Evolutionary conservation across 177 flowering plant genomes (phyloP), one percentile per base, ranked within the genome.

Genomic region (Vitis hybrid): DNA sequence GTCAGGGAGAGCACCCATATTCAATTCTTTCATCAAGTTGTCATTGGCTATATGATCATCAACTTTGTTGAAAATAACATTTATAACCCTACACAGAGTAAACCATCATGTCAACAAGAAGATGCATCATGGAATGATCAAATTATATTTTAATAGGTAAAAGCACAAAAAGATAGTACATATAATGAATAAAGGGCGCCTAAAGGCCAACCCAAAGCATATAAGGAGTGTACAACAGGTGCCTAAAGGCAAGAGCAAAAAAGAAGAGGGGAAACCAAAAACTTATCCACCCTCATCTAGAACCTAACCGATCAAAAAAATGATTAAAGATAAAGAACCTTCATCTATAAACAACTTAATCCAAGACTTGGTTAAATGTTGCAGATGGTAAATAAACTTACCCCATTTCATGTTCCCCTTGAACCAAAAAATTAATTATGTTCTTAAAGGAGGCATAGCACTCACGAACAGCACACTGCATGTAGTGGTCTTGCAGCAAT

Each of bases 381-480:
- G 15, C 7, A 69, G 7, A 11, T 27, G 8, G 55, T 6, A 59
- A 46, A 7, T 56, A 49, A 54, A 70, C 93, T 81, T 81, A 92
- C 96, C 17, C 50, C 65, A 76, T 87, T 70, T 92, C 97, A 54
- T 72, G 85, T 10, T 67, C 65, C 60, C 97, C 97, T 61, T 70
- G 76, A 63, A 90, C 94, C 74, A 94, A 66, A 63, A 61, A 35
- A 35, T 72, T 81, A 32, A 94, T 82, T 32, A 91, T 84, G 74
- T 79, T 92, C 71, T 76, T 80, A 56, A 88, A 91, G 15, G 94
- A 89, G 65, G 86, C 88, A 78, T 94, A 92, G 73, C 97, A 92
- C 80, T 94, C 97, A 8, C 80, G 78, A 58, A 94, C 86, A 69
- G 98, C 98, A 83, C 84, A 87, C 6, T 30, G 63, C 97, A 91